phyloP scores from a whole-genome alignment of 1,139 yeast species.

The Taphrina communis region DNA sequence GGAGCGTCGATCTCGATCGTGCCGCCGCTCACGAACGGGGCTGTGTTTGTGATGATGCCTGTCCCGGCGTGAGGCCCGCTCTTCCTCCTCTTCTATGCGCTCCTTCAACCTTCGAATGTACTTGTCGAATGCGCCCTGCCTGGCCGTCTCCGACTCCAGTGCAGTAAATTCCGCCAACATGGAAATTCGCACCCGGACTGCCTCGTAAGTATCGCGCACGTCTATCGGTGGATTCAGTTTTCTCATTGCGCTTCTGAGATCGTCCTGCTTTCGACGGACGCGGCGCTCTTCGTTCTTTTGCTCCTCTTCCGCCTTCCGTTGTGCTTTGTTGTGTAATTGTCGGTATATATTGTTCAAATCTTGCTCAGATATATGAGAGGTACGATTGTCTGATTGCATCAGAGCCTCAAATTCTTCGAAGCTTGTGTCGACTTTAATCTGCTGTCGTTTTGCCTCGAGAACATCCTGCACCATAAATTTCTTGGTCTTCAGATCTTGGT shows the following conservation, averaged over 20 bases:
- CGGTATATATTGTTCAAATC: conserved; percentile 44
- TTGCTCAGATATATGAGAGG: conserved; percentile 44
- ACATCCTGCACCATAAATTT: conserved; percentile 65
- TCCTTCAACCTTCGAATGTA: conserved; percentile 50
- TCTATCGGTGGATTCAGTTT: conserved; percentile 51
- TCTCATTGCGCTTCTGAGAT: conserved; percentile 53
- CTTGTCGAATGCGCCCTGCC: conserved; percentile 52
- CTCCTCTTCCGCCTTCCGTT: conserved; percentile 51
- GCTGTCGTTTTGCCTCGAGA: conserved; percentile 53
- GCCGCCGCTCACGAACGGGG: conserved; percentile 15
- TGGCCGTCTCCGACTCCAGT: conserved; percentile 51
- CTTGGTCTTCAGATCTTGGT: conserved; percentile 62
- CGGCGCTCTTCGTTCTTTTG: conserved; percentile 52
- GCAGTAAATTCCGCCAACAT: conserved; percentile 52
- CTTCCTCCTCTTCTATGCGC: conserved; percentile 45
- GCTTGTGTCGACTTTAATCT: conserved; percentile 46
- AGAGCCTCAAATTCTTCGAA: conserved; percentile 48
- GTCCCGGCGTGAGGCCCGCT: conserved; percentile 23
- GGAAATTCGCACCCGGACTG: conserved; percentile 51
- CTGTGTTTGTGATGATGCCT: conserved; percentile 23
- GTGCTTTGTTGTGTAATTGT: conserved; percentile 45
- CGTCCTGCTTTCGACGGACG: conserved; percentile 53
- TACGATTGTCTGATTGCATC: conserved; percentile 47
- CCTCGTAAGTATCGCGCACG: conserved; percentile 54
- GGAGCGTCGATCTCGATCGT: conserved; percentile 14